These are phyloP conservation scores for Debaryomyces robertsiae DNA, from an alignment of 1,139 yeast genomes.

Conservation along the genomic window DNA sequence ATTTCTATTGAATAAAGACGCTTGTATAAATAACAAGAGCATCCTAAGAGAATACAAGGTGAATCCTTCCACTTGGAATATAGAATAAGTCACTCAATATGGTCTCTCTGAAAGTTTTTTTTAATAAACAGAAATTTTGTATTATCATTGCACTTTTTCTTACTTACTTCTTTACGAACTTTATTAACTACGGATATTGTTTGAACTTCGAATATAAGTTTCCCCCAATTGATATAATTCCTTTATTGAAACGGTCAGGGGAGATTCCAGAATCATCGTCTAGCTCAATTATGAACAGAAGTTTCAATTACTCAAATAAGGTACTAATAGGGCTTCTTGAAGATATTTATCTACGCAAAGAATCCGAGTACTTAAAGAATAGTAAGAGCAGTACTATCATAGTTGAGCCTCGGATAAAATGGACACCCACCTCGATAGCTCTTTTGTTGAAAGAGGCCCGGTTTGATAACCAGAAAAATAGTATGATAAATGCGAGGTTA, in stretches of 20 bases:
- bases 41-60: too few species aligned
- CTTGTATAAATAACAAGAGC: too few species aligned
- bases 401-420: slow-evolving; percentile 20
- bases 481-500: slow-evolving; percentile 2
- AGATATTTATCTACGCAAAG: slow-evolving; percentile 26
- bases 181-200: slow-evolving; percentile 13
- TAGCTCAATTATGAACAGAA: slow-evolving; percentile 9
- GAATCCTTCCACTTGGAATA: too few species aligned
- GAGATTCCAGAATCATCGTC: slow-evolving; percentile 8
- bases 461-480: slow-evolving; percentile 15
- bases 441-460: slow-evolving; percentile 22
- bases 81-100: too few species aligned
- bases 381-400: slow-evolving; percentile 22
- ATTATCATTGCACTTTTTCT: not conserved
- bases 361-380: slow-evolving; percentile 20
- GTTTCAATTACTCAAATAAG: slow-evolving; percentile 9
- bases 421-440: slow-evolving; percentile 14
- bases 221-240: slow-evolving; percentile 24
- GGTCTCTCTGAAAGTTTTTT: not conserved
- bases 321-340: slow-evolving; percentile 18
- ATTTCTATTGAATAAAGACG: too few species aligned
- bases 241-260: slow-evolving; percentile 13
- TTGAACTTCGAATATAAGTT: slow-evolving; percentile 13
- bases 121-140: not conserved
- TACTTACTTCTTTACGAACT: slow-evolving; percentile 3